Base-by-base conservation (phyloP, 805 yeast species). In the Cyberlindnera galapagoensis region DNA sequence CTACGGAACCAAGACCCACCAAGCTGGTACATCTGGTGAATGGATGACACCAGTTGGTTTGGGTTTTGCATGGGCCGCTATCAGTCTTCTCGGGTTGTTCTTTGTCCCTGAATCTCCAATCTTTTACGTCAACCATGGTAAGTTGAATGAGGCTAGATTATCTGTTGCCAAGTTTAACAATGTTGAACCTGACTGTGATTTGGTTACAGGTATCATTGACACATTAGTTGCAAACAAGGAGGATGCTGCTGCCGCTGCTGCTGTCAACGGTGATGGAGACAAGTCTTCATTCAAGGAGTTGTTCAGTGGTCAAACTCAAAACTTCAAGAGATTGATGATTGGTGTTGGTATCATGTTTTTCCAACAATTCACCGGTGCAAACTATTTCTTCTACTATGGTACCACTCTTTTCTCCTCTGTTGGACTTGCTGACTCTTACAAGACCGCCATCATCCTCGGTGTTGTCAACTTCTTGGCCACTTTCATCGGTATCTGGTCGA, bases 51-150 rank as follows among this genome's bases (percentile, higher is more conserved):
- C 85, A 33, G 60, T 78, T 46, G 74, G 72, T 25, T 54, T 74
- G 36, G 56, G 63, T 34, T 64, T 61, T 30, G 57, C 54, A 5
- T 68, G 70, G 69, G 57, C 58, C 10, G 19, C 44, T 4, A 26
- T 56, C 14, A 42, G 49, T 35, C 13, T 42, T 5, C 60, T 49
- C 63, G 80, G 80, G 71, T 74, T 48, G 47, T 60, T 31, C 47
- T 62, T 65, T 42, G 74, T 76, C 69, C 85, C 86, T 21, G 87
- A 79, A 59, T 74, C 83, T 21, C 81, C 86, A 40, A 62, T 82
- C 50, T 79, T 54, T 60, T 74, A 69, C 54, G 34, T 47, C 11
- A 60, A 38, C 19, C 60, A 59, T 40, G 62, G 59, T 26, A 64
- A 58, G 35, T 41, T 63, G 21, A 78, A 72, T 21, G 74, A 71